These are phyloP conservation scores for Botrytis tulipae DNA, from an alignment of 2,329 filamentous ascomycete species.

Conservation along the genomic window DNA sequence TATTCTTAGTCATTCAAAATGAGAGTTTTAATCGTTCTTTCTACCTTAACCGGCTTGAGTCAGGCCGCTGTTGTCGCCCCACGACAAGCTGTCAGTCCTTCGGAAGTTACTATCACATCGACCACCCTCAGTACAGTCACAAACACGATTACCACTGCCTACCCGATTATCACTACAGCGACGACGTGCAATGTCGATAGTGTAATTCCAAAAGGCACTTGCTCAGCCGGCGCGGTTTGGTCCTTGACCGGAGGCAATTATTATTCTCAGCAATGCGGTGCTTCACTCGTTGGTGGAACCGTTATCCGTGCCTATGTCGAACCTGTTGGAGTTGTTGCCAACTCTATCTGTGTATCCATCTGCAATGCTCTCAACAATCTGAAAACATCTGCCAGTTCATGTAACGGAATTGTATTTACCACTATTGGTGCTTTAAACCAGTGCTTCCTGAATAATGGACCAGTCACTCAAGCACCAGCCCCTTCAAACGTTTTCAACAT, in stretches of 20 bases:
- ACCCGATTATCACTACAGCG: background rate
- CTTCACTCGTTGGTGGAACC: background rate
- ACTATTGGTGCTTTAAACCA: background rate
- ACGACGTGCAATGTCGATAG: background rate
- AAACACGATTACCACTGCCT: background rate
- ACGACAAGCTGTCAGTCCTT: background rate
- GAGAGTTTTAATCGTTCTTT: background rate
- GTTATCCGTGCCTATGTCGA: background rate
- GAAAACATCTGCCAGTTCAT: background rate
- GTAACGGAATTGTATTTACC: background rate
- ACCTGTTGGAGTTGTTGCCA: background rate
- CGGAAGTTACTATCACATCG: background rate
- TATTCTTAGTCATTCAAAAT: background rate
- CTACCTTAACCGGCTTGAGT: background rate
- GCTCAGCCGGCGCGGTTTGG: background rate
- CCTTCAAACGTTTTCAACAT: background rate
- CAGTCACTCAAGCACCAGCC: background rate
- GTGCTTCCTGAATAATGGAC: background rate
- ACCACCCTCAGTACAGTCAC: background rate
- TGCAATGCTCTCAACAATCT: constrained; percentile 6
- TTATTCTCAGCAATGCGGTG: background rate
- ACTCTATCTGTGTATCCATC: background rate
- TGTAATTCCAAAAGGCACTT: background rate
- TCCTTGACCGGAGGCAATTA: constrained; percentile 1
- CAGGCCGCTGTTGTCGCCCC: background rate